These are phyloP conservation scores for Globisporangium irregulare DNA, from an alignment of 352 stramenopile species.

Conservation along the genomic window DNA sequence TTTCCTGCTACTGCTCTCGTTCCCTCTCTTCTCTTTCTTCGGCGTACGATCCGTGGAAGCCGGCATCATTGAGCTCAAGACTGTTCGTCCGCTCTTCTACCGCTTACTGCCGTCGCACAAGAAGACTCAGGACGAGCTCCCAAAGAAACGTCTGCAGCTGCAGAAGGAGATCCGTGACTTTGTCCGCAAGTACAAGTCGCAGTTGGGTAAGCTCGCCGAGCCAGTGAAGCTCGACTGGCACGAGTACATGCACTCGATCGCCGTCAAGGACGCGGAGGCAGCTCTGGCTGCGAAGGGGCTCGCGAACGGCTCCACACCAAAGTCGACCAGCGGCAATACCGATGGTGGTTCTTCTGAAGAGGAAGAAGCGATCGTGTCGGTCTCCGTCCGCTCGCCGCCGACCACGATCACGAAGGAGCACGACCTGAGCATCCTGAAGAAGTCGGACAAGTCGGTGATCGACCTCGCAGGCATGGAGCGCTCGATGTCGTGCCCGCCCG, in stretches of 20 bases:
- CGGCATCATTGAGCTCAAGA: slow-evolving; percentile 88
- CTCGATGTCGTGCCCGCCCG: slow-evolving; percentile 75
- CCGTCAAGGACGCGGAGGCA: slow-evolving; percentile 25
- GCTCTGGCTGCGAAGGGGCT: slow-evolving; percentile 7
- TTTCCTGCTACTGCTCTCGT: slow-evolving; percentile 69
- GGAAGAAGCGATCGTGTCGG: slow-evolving; percentile 18
- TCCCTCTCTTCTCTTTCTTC: slow-evolving; percentile 88
- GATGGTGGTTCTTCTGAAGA: slow-evolving; percentile 16
- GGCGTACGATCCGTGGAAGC: slow-evolving; percentile 83
- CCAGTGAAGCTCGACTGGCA: slow-evolving; percentile 78
- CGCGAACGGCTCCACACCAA: neutral
- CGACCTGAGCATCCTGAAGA: slow-evolving; percentile 75
- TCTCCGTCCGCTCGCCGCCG: slow-evolving; percentile 22
- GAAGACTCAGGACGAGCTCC: slow-evolving; percentile 76
- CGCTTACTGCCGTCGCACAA: slow-evolving; percentile 76
- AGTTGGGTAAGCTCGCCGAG: slow-evolving; percentile 66
- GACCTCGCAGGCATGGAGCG: slow-evolving; percentile 62
- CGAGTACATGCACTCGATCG: slow-evolving; percentile 77
- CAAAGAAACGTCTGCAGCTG: slow-evolving; percentile 52
- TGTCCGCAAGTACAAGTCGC: slow-evolving; percentile 64
- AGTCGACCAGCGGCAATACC: neutral
- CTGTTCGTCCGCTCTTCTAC: slow-evolving; percentile 78
- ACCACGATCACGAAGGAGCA: slow-evolving; percentile 75
- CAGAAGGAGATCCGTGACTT: slow-evolving; percentile 78
- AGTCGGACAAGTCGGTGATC: slow-evolving; percentile 69